phyloP scores from a whole-genome alignment of 768 basidiomycete genomes.

The Leucocoprinus birnbaumii region DNA sequence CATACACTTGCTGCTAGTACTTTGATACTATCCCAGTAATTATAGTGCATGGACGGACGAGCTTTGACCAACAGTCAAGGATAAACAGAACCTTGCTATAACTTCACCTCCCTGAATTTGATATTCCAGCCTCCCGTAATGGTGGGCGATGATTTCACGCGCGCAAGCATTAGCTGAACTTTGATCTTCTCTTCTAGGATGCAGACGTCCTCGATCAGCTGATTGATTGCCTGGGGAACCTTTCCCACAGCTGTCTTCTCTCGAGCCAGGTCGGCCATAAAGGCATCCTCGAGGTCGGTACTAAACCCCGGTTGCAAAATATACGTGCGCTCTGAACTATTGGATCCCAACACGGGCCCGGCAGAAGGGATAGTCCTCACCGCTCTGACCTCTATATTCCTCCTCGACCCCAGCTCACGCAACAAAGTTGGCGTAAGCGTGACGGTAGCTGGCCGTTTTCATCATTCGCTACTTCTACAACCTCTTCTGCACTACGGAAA shows the following conservation, averaged over 20 bases:
- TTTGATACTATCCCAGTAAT: too few species aligned
- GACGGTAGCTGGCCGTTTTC: conserved; percentile 22
- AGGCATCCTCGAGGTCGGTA: background rate
- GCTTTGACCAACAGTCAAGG: too few species aligned
- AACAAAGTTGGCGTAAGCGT: conserved; percentile 32
- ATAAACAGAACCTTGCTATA: too few species aligned
- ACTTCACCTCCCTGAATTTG: background rate
- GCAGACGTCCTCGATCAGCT: conserved; percentile 30
- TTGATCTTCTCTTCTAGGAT: conserved; percentile 21
- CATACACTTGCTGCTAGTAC: too few species aligned
- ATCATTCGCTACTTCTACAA: conserved; percentile 22
- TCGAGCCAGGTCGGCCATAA: background rate
- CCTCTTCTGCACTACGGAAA: conserved; percentile 28
- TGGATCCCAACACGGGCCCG: conserved; percentile 12
- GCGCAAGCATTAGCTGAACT: background rate
- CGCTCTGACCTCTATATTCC: too few species aligned
- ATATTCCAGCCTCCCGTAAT: background rate
- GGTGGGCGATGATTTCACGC: background rate
- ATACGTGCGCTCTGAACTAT: background rate
- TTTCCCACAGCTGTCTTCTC: conserved; percentile 18
- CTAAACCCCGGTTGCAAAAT: background rate
- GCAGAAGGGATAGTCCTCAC: too few species aligned
- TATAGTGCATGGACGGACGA: too few species aligned
- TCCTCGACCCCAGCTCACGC: conserved; percentile 19
- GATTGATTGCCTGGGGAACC: conserved; percentile 32